Evolutionary conservation across 768 basidiomycete species (phyloP).

Genomic region (Auriscalpium microsporum): DNA sequence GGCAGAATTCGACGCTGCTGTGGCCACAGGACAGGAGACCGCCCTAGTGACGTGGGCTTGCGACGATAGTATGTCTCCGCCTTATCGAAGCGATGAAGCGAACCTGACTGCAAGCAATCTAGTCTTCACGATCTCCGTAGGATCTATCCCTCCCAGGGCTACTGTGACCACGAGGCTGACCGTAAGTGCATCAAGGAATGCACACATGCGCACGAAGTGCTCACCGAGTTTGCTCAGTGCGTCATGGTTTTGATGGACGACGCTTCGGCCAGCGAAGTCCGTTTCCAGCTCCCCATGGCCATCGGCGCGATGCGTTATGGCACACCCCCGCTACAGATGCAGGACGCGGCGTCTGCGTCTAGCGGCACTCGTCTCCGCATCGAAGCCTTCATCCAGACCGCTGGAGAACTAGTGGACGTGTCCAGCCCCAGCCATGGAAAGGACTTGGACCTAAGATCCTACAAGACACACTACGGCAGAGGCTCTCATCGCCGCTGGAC

Average conservation of each 20-base stretch:
- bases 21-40: constrained; percentile 30
- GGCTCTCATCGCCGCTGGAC: constrained; percentile 34
- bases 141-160: constrained; percentile 37
- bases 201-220: not conserved
- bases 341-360: constrained; percentile 25
- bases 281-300: constrained; percentile 45
- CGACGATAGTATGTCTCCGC: constrained; percentile 38
- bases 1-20: constrained; percentile 32
- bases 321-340: constrained; percentile 26
- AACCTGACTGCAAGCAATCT: not conserved
- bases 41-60: constrained; percentile 42
- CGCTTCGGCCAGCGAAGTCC: constrained; percentile 36
- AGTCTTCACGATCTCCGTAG: constrained; percentile 56
- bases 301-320: constrained; percentile 46
- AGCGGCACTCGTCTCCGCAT: constrained; percentile 32
- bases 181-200: constrained; percentile 23
- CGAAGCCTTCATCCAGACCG: constrained; percentile 39
- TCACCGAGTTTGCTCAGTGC: constrained; percentile 26
- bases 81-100: too few species aligned
- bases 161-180: constrained; percentile 34
- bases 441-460: constrained; percentile 23
- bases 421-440: constrained; percentile 37
- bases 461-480: constrained; percentile 27
- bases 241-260: constrained; percentile 47
- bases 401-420: constrained; percentile 32